A percentile compares a stretch with the other conserved stretches of the same genome.
Conservation (phyloP, 768 basidiomycete species). For the Jaapia argillacea region DNA sequence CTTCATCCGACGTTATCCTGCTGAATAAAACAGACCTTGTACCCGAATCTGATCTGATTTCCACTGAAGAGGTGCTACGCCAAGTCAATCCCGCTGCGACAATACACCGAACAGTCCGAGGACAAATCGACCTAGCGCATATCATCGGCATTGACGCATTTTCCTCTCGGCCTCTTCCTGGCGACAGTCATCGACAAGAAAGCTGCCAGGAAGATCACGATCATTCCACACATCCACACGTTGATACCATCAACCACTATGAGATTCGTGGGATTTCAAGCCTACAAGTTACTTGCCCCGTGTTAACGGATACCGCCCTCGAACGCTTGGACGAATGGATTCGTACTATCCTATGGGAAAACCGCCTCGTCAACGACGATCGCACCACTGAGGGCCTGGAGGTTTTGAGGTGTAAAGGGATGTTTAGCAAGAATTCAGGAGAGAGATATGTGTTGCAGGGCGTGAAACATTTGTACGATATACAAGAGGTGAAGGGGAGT, state of each 20-base stretch:
- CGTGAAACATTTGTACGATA: constrained; percentile 85
- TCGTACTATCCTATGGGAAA: constrained; percentile 76
- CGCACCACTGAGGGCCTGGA: constrained; percentile 25
- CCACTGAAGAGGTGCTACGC: constrained; percentile 54
- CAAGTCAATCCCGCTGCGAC: constrained; percentile 73
- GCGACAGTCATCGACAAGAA: constrained; percentile 12
- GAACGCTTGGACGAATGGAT: constrained; percentile 71
- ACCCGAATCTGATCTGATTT: constrained; percentile 27
- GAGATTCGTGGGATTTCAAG: constrained; percentile 78
- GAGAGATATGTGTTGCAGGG: constrained; percentile 77
- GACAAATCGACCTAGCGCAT: constrained; percentile 59
- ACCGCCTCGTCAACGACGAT: constrained; percentile 29
- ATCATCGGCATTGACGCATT: constrained; percentile 83
- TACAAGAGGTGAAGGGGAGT: constrained; percentile 33
- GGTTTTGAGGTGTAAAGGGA: constrained; percentile 83
- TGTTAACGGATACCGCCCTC: constrained; percentile 37
- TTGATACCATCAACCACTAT: constrained; percentile 38
- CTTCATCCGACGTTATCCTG: constrained; percentile 82
- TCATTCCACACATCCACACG: constrained; percentile 20
- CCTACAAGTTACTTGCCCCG: constrained; percentile 59
- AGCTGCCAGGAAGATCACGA: no score
- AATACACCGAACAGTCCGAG: constrained; percentile 61
- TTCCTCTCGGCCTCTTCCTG: constrained; percentile 29
- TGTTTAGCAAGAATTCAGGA: constrained; percentile 47
- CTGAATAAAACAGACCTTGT: constrained; percentile 89